phyloP scores from a whole-genome alignment of 225 moss, liverwort and hornwort species.

The Sphagnum contortum region DNA sequence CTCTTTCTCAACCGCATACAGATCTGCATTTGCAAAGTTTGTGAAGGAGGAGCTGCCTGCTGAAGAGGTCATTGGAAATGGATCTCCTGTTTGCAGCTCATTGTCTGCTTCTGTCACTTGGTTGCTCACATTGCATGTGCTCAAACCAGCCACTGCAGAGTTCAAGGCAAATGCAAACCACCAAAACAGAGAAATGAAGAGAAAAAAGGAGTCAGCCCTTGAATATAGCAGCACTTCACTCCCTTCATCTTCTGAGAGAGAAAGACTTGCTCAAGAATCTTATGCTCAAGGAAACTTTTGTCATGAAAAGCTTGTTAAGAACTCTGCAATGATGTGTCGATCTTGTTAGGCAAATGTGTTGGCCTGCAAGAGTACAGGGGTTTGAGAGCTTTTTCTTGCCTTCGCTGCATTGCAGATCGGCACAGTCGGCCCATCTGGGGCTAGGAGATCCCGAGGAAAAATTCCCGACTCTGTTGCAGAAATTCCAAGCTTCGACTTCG shows the following conservation, averaged over 20 bases:
- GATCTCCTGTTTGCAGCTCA: conserved; percentile 41
- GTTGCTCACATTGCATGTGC: conserved; percentile 19
- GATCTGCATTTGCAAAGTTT: conserved; percentile 38
- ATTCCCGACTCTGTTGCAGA: conserved; percentile 73
- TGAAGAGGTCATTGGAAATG: conserved; percentile 30
- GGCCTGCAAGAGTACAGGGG: too few relatives aligned
- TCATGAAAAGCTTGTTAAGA: too few relatives aligned
- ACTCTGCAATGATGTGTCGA: too few relatives aligned
- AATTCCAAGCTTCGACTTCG: conserved; percentile 82
- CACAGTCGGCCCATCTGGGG: conserved; percentile 93
- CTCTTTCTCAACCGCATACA: conserved; percentile 76
- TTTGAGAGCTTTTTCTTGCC: conserved; percentile 3
- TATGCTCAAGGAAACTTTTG: too few relatives aligned
- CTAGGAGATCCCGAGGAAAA: conserved; percentile 27
- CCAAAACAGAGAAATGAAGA: too few relatives aligned
- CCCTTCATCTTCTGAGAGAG: too few relatives aligned
- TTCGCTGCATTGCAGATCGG: conserved; percentile 38
- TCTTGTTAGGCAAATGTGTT: too few relatives aligned
- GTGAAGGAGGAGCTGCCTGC: conserved; percentile 9
- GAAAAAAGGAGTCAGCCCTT: too few relatives aligned
- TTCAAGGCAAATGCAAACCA: too few relatives aligned
- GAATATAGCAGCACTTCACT: background rate
- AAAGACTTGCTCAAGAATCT: too few relatives aligned
- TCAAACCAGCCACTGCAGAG: too few relatives aligned
- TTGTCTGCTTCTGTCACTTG: conserved; percentile 52